Conservation (phyloP, 331 rosid genomes). For the Malus hybrid region DNA sequence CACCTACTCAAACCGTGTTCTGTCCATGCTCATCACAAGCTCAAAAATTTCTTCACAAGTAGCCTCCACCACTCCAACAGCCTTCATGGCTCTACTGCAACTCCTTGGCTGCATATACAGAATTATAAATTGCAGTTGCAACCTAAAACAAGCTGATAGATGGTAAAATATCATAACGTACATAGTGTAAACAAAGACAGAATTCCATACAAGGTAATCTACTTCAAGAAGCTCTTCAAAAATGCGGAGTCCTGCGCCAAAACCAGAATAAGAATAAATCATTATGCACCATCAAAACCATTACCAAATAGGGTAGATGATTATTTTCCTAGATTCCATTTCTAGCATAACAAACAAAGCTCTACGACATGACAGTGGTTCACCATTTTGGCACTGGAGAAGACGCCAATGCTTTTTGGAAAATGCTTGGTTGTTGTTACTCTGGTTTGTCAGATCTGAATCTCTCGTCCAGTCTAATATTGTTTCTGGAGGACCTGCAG, state of each 20-base stretch:
- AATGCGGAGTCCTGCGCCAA: constrained; percentile 72
- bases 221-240: constrained; percentile 96
- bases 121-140: constrained; percentile 21
- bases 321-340: neutral
- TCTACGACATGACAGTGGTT: neutral
- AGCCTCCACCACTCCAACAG: constrained; percentile 98
- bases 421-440: constrained; percentile 76
- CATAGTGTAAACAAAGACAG: constrained; percentile 17
- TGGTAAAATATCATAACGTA: constrained; percentile 10
- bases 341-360: neutral
- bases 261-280: constrained; percentile 16
- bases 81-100: constrained; percentile 98
- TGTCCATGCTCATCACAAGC: constrained; percentile 99
- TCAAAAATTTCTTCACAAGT: constrained; percentile 93
- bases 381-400: constrained; percentile 90
- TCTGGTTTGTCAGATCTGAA: constrained; percentile 75
- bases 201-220: constrained; percentile 83
- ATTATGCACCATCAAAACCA: constrained; percentile 14
- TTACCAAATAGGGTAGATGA: neutral
- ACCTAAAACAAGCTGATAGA: constrained; percentile 12
- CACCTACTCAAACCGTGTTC: constrained; percentile 99
- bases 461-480: constrained; percentile 88
- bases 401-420: constrained; percentile 98
- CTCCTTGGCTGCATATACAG: constrained; percentile 88
- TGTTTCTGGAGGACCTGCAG: constrained; percentile 89